A percentile compares a stretch with the other conserved stretches of the same genome.
Conservation (phyloP, 257 asterid genomes). For the Gentiana straminea region DNA sequence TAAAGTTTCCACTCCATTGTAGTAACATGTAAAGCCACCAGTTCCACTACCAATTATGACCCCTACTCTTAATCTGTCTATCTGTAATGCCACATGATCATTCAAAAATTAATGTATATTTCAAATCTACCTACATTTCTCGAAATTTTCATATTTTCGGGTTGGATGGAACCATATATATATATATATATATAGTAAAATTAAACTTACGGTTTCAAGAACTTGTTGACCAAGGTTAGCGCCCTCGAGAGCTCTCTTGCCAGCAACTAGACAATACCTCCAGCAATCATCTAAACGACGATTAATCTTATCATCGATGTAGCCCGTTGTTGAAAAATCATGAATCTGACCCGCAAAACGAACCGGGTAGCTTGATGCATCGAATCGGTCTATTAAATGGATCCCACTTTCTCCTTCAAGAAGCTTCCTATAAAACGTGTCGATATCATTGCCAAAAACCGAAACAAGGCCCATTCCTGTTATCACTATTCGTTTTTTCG, state of each 20-base stretch:
- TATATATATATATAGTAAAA: background rate
- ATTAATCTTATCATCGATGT: conserved; percentile 39
- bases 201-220: conserved; percentile 21
- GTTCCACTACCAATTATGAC: conserved; percentile 28
- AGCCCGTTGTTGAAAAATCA: conserved; percentile 32
- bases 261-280: conserved; percentile 53
- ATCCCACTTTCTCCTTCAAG: conserved; percentile 48
- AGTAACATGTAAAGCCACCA: conserved; percentile 29
- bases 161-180: too few species aligned
- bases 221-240: conserved; percentile 34
- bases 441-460: conserved; percentile 41
- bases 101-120: background rate
- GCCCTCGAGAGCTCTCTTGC: conserved; percentile 40
- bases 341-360: conserved; percentile 43
- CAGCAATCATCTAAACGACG: conserved; percentile 42
- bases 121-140: background rate
- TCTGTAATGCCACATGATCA: conserved; percentile 12
- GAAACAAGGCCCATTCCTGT: conserved; percentile 56
- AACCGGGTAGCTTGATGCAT: conserved; percentile 32
- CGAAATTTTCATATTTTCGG: too few species aligned
- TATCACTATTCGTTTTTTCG: conserved; percentile 39
- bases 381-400: conserved; percentile 35
- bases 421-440: conserved; percentile 27
- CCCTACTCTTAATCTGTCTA: conserved; percentile 28
- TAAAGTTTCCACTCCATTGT: conserved; percentile 26